These are phyloP conservation scores for Canavalia gladiata DNA, from an alignment of 306 rosid genomes.

Conservation along the genomic window DNA sequence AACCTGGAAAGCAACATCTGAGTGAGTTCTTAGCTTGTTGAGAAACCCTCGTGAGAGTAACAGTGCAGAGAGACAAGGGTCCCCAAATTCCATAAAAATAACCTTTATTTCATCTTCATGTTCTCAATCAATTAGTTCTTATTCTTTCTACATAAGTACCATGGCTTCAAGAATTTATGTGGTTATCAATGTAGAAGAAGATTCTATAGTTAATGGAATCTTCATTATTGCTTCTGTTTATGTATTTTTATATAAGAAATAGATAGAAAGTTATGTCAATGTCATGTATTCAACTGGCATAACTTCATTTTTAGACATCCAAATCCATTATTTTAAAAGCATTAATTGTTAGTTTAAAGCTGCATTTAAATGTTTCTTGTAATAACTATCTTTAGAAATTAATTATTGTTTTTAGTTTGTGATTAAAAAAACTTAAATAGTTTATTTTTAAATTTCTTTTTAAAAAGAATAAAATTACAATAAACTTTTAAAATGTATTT, in stretches of 20 bases:
- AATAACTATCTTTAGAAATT: background rate
- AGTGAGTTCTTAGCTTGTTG: constrained; percentile 36
- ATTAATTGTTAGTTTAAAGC: too few relatives aligned
- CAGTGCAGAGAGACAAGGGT: constrained; percentile 8
- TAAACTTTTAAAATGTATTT: background rate
- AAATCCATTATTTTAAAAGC: background rate
- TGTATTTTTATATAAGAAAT: background rate
- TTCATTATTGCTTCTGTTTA: background rate
- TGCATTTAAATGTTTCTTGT: background rate
- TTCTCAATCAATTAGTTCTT: constrained; percentile 39
- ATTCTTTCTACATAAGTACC: constrained; percentile 23
- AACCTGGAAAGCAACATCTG: constrained; percentile 40
- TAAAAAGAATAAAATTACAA: background rate
- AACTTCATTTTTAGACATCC: background rate
- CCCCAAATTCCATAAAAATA: constrained; percentile 36
- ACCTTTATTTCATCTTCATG: constrained; percentile 26
- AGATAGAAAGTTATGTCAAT: background rate
- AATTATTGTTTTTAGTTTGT: background rate
- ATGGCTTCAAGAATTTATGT: constrained; percentile 23
- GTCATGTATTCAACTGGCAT: background rate
- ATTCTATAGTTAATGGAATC: constrained; percentile 34
- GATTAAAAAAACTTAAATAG: background rate
- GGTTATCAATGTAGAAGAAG: constrained; percentile 26
- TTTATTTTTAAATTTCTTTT: background rate
- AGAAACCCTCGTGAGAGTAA: constrained; percentile 14